Base-by-base conservation (phyloP, 805 yeast genomes). In the Yarrowia hollandica region DNA sequence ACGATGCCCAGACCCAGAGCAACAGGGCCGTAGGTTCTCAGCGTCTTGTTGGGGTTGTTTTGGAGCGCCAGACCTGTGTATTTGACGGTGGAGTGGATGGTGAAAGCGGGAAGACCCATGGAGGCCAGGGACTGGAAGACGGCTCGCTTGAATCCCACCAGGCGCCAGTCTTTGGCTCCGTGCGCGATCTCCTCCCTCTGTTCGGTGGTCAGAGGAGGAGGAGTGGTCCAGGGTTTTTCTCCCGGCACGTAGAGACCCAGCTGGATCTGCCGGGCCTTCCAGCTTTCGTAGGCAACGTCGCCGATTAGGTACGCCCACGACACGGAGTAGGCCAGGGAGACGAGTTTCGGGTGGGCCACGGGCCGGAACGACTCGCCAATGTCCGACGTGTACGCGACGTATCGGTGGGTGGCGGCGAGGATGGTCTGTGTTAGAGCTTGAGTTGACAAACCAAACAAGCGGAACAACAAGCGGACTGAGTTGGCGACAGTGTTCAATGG, bases 361-460 rank as follows among this genome's bases (percentile, higher is more conserved):
- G 94, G 94, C 57, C 96, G 77, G 73, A 88, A 88, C 10, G 91
- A 85, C 68, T 88, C 96, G 28, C 96, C 96, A 65, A 88, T 82
- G 69, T 88, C 96, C 0, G 91, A 85, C 2, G 95, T 87, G 71
- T 88, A 88, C 1, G 96, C 96, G 22, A 88, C 88, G 67, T 88
- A 88, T 66, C 95, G 74, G 68, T 86, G 92, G 14, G 91, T 81
- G 5, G 94, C 89, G 54, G 77, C 65, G 48, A 86, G 75, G 61
- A 88, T 83, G 14, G 58, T 52, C 58, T 35, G 15, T 15, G 35
- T 52, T 25, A 35, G 42, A 37, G 41, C 5, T 37, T 12, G n/a
- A n/a, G n/a, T n/a, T n/a, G n/a, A n/a, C n/a, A n/a, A n/a, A n/a
- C n/a, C n/a, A n/a, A n/a, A n/a, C n/a, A n/a, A n/a, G 15, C 18